phyloP scores from a whole-genome alignment of 1,284 basidiomycete species.

The Irpex lacteus region DNA sequence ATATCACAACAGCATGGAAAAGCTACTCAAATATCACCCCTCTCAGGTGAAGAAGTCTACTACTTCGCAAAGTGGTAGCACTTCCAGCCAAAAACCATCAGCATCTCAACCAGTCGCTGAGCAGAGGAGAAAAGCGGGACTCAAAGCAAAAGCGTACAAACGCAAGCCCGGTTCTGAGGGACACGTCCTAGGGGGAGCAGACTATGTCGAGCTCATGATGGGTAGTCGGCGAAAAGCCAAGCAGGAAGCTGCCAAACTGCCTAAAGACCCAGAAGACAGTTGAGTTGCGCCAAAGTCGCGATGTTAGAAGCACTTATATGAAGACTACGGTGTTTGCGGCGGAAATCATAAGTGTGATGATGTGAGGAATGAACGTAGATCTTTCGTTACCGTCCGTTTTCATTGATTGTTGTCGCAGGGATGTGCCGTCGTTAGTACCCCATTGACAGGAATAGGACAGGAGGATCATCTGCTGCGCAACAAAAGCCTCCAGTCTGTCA shows the following conservation, averaged over 20 bases:
- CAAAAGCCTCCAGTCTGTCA: not conserved
- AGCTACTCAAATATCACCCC: not conserved
- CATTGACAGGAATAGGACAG: not conserved
- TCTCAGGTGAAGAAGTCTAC: slow-evolving; percentile 22
- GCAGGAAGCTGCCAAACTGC: slow-evolving; percentile 62
- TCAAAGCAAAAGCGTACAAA: slow-evolving; percentile 36
- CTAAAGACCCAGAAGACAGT: slow-evolving; percentile 23
- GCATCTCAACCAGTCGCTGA: slow-evolving; percentile 15
- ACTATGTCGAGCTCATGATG: slow-evolving; percentile 70
- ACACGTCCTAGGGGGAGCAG: slow-evolving; percentile 67
- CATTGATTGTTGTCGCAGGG: not conserved
- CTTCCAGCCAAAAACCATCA: slow-evolving; percentile 11
- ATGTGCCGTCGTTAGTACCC: not conserved
- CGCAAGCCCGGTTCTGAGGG: slow-evolving; percentile 28
- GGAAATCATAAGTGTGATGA: not conserved
- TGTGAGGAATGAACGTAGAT: not conserved
- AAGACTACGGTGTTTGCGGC: not conserved
- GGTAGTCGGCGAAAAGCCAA: slow-evolving; percentile 64
- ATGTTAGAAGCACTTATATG: not conserved
- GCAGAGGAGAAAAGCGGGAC: slow-evolving; percentile 42
- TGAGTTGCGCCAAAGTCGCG: not conserved
- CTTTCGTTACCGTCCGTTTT: not conserved
- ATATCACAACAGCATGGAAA: not conserved
- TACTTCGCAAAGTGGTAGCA: slow-evolving; percentile 7
- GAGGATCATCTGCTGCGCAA: not conserved